These are phyloP conservation scores for Bolboschoenus planiculmis DNA, from an alignment of 176 grass and related monocot species.

Conservation along the genomic window DNA sequence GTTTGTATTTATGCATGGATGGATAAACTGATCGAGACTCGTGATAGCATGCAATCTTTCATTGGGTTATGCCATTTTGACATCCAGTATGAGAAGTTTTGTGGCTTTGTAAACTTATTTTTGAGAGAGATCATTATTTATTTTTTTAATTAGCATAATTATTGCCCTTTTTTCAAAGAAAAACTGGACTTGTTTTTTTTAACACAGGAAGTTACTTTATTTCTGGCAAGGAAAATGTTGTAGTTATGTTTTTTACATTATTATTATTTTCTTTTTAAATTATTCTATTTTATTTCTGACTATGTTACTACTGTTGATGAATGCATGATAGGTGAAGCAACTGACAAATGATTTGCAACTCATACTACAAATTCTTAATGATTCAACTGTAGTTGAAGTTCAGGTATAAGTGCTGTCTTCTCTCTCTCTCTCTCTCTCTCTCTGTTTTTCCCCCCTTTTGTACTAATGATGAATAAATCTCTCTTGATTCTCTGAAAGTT, in stretches of 20 bases:
- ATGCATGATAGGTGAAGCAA: slow-evolving; percentile 29
- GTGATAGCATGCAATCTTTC: not conserved
- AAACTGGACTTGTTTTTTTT: not conserved
- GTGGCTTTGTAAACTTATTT: not conserved
- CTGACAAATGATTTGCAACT: slow-evolving; percentile 18
- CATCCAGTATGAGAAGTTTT: not conserved
- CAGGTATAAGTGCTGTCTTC: slow-evolving; percentile 42
- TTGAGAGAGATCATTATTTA: not conserved
- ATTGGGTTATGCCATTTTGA: not conserved
- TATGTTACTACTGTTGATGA: slow-evolving; percentile 3
- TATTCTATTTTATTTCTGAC: not conserved
- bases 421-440: not conserved
- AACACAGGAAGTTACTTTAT: not conserved
- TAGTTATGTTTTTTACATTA: not conserved
- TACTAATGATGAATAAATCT: not conserved
- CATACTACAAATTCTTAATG: slow-evolving; percentile 51
- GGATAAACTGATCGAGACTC: not conserved
- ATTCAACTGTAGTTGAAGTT: slow-evolving; percentile 60
- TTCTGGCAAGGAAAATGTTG: not conserved
- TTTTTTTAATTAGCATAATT: not conserved
- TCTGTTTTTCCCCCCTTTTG: not conserved
- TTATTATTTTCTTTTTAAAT: not conserved
- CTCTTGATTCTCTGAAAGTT: not conserved
- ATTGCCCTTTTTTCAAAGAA: not conserved
- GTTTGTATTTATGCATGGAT: not conserved